Evolutionary conservation across 345 rosid genomes (phyloP), one percentile per base, ranked within the genome.

Genomic region (Leavenworthia alabamica): DNA sequence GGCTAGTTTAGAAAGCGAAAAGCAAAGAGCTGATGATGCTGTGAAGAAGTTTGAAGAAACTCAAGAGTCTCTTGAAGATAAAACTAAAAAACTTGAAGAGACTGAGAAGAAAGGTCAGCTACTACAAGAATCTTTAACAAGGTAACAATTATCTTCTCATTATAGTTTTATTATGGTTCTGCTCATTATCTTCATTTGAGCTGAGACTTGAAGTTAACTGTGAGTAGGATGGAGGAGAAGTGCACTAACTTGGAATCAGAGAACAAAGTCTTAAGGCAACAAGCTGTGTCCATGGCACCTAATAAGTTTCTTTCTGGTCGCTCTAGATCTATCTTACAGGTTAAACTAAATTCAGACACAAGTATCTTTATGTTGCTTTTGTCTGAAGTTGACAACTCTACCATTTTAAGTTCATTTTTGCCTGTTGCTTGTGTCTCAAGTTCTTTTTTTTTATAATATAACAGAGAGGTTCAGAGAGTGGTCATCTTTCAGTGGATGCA

Each of bases 201-300:
- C 60, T 56, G 29, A 58, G 46, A 44, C 32, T 5, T 60, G 8
- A 14, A 45, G 22, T 46, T 57, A 23, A 60, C n/a, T n/a, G 19
- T 71, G 74, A 73, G 60, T 62, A 91, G 98, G 78, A 74, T 82
- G 68, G 98, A 91, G 73, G 98, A 91, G 78, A 91, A 86, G 75
- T 79, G 87, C 44, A 52, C 66, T 32, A 91, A 91, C 67, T 62
- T 86, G 63, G 96, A 86, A 73, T 91, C 98, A 10, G 98, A 88
- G 77, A 88, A 88, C 64, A 80, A 84, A 86, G 98, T 91, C 20
- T 79, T 91, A 40, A 77, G 96, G 40, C 98, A 91, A 67, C 98
- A 91, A 72, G 96, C 96, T 51, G 88, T 91, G 56, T 84, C 96
- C 23, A 81, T 91, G 84, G 83, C 98, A 64, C 94, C 98, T n/a